Base-by-base conservation (phyloP, 768 basidiomycete species). In the Pilatotrama ljubarskyi region DNA sequence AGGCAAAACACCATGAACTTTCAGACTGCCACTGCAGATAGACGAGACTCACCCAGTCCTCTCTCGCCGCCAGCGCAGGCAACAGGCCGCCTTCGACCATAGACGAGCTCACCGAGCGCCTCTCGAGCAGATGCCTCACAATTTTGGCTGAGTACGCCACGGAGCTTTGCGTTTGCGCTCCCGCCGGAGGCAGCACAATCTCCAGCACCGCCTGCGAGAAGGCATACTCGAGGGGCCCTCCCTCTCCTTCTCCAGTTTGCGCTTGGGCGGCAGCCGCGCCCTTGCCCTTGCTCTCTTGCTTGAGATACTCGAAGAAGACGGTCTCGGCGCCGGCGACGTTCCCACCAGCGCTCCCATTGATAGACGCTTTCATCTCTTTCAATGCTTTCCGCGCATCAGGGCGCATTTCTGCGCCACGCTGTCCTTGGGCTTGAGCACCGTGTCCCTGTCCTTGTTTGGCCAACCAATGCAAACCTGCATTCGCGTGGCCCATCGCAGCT, bases 51-150 rank as follows among this genome's bases (percentile, higher is more conserved):
- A 85, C 91, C 91, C 91, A 93, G 66, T 93, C 91, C 42, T 77
- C 75, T 58, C 78, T 80, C 51, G 77, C 70, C 46, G 78, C 74
- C 35, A 93, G 71, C 1, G 77, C 76, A 9, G 76, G 75, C 37
- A 92, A 65, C 17, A 93, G 70, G 2, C 84, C 85, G 13, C 80
- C 82, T 6, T 82, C 74, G 10, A 90, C 66, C 87, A 91, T 90
- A 26, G 75, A 78, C 42, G 82, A 78, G 55, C 80, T 84, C 14
- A 91, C 80, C 2, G 81, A 76, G 3, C 78, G 73, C 51, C 75
- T 77, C 67, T 84, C 76, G 4, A 93, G 74, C n/a, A 93, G 76
- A 69, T 80, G 77, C 44, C 75, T 76, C 11, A 86, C 72, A 46
- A 87, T 78, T 53, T 84, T 83, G 0, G 83, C 76, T 5, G 87